Evolutionary conservation across 495 filamentous ascomycete species (phyloP), one percentile per base, ranked within the genome.

Genomic region (Aspergillus steynii): DNA sequence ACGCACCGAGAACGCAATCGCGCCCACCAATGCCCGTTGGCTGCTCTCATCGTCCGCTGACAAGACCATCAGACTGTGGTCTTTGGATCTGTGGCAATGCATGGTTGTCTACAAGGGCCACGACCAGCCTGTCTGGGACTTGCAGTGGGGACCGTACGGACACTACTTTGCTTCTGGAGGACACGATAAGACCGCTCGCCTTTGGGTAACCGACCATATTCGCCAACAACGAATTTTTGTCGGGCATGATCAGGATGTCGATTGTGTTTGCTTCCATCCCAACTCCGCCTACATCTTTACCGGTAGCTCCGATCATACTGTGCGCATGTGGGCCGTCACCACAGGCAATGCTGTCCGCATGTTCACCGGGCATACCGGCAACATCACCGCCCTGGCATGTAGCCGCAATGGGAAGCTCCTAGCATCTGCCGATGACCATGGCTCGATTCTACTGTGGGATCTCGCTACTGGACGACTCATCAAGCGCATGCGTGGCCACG

Each of bases 291-390:
- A 98, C 64, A 76, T 97, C 53, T 96, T 98, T 76, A 97, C 95
- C 2, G 92, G 88, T 0, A 92, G 90, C 53, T 87, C 82, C 50
- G 95, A 99, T 73, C 91, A 91, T 75, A 93, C 92, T 0, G 91
- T 97, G 26, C 88, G 95, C 25, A 97, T 99, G 93, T 99, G 95
- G 94, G 85, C 90, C n/a, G 80, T 97, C n/a, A 79, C 82, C 1
- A 91, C 85, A 7, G 95, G 95, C 26, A 87, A 87, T 58, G 88
- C 90, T 48, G 91, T 97, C 0, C 89, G 95, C 25, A 83, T 98
- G 68, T 98, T 98, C 71, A 93, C 89, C 3, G 96, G 95, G 25
- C 96, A 98, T 62, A 87, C 87, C 2, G 90, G 92, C 20, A 88
- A 89, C 67, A 83, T 97, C 69, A 96, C 88, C 14, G 82, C 91